Conservation (phyloP, 176 grass and related monocot genomes). For the Themeda triandra region DNA sequence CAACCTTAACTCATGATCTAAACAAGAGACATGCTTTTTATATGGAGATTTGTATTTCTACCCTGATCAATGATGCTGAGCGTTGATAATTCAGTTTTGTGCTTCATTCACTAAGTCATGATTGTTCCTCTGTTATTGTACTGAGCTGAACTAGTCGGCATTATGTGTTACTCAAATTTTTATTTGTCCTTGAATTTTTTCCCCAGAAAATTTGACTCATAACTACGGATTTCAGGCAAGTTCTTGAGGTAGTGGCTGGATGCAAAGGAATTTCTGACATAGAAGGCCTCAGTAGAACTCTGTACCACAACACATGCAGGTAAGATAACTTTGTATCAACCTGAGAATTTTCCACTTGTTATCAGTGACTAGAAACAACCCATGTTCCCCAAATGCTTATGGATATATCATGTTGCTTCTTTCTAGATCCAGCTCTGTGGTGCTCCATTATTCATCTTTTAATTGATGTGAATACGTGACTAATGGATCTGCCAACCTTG, state of each 20-base stretch:
- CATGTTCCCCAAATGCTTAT: background rate
- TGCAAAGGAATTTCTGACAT: slow-evolving; percentile 82
- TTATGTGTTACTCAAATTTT: background rate
- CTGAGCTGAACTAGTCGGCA: background rate
- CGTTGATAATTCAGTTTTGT: background rate
- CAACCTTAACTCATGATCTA: background rate
- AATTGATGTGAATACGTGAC: background rate
- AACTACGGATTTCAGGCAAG: slow-evolving; percentile 61
- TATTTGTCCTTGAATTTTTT: background rate
- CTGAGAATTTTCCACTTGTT: background rate
- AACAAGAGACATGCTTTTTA: background rate
- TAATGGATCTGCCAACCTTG: slow-evolving; percentile 24
- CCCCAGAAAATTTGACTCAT: slow-evolving; percentile 2
- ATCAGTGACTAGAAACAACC: background rate
- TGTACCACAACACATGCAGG: slow-evolving; percentile 96
- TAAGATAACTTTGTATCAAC: slow-evolving; percentile 27
- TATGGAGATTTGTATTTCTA: background rate
- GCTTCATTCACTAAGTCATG: background rate
- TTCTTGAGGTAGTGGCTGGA: slow-evolving; percentile 80
- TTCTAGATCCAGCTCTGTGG: background rate
- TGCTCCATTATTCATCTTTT: background rate
- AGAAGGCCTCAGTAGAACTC: slow-evolving; percentile 71
- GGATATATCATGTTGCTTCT: background rate
- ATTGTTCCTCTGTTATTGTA: background rate
- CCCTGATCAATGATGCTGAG: slow-evolving; percentile 2